Evolutionary conservation across 2,329 filamentous ascomycete genomes (phyloP), one percentile per base, ranked within the genome.

Genomic region (Leptosphaerulina australis): DNA sequence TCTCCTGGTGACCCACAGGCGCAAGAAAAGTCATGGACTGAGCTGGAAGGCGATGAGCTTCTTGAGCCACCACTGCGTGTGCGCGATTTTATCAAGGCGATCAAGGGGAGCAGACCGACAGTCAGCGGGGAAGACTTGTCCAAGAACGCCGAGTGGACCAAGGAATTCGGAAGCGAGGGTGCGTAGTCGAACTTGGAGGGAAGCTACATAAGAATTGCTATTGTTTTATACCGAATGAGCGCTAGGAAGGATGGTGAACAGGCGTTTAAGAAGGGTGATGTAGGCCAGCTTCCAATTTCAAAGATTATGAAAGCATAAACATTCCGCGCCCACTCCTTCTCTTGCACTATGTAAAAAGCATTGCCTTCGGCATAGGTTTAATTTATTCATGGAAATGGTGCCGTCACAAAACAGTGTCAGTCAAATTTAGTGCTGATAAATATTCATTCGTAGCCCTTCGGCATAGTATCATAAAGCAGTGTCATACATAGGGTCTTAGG

Each of bases 151-250:
- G 91, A 97, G 34, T 99, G 94, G 94, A 99, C 94, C 8, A 83
- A 88, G 66, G 92, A 97, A 76, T 97, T 97, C 76, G 93, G 93
- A 48, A 96, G 91, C 70, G 93, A 97, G 72, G 93, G 93, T 14
- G 83, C 82, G 39, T 85, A 71, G 53, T 34, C 6, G 25, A 14
- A 5, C 4, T 17, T 11, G 26, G 8, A 29, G 14, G 28, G 22
- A 14, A 5, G 18, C 8, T 7, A 3, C 17, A 14, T 11, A 5
- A 6, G 6, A 2, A 8, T 2, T 25, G 34, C 34, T 14, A 14
- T 14, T 45, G 29, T 44, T 50, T 33, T 50, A 50, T 50, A 50
- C 47, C 47, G 47, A 29, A 40, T 40, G 35, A 39, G 46, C 33
- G n/a, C n/a, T n/a, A n/a, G 46, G 30, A 37, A 17, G 24, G 33